Evolutionary conservation across 2,329 filamentous ascomycete genomes (phyloP).

Genomic region (Dothideomycetes sp.): DNA sequence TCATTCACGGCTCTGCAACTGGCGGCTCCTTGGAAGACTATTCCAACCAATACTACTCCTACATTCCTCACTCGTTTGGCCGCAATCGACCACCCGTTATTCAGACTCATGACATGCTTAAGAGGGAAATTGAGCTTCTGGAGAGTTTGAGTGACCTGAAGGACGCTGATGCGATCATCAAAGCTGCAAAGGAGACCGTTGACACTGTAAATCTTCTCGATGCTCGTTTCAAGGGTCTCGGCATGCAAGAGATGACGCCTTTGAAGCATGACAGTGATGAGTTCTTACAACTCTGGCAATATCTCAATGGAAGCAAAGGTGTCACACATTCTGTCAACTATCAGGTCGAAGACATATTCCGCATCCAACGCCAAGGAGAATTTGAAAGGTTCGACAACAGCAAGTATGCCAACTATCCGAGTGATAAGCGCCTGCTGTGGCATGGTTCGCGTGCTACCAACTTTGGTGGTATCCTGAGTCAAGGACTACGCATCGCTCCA

Average conservation of each 20-base stretch:
- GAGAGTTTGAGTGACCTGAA: constrained; percentile 82
- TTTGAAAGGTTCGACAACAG: constrained; percentile 56
- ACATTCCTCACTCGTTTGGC: constrained; percentile 76
- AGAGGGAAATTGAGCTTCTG: constrained; percentile 68
- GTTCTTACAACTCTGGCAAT: constrained; percentile 55
- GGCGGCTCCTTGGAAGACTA: constrained; percentile 48
- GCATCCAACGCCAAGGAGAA: constrained; percentile 69
- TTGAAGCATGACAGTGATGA: constrained; percentile 52
- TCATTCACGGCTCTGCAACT: constrained; percentile 52
- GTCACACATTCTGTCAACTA: constrained; percentile 55
- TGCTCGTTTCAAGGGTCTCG: constrained; percentile 60
- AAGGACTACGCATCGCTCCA: constrained; percentile 83
- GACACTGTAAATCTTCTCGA: constrained; percentile 57
- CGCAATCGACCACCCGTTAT: constrained; percentile 65
- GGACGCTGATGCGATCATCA: constrained; percentile 69
- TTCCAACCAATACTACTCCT: constrained; percentile 70
- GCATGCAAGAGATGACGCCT: constrained; percentile 66
- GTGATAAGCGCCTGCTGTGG: constrained; percentile 71
- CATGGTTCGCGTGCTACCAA: constrained; percentile 78
- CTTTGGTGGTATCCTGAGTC: constrained; percentile 76
- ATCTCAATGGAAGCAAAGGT: constrained; percentile 59
- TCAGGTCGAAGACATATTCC: constrained; percentile 66
- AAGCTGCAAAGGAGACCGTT: constrained; percentile 43
- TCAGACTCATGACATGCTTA: constrained; percentile 46
- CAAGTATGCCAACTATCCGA: constrained; percentile 41